phyloP scores from a whole-genome alignment of 2,329 filamentous ascomycete species.

The Hypoxylon sp. region DNA sequence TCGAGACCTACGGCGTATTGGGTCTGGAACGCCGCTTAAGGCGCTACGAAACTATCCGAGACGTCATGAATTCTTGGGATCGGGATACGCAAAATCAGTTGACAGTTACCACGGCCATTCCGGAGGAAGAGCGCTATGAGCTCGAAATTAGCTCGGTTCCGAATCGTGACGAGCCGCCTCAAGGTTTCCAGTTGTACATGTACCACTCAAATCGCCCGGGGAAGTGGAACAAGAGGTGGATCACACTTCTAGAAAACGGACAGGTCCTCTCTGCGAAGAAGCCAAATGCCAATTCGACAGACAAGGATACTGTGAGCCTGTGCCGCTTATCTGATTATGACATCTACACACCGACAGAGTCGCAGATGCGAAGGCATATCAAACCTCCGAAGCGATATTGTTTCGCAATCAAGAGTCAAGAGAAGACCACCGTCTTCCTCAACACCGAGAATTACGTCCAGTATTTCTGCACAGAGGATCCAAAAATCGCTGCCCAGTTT shows the following conservation, averaged over 20 bases:
- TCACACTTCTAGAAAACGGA: conserved; percentile 81
- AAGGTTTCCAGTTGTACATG: conserved; percentile 77
- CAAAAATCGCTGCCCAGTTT: conserved; percentile 75
- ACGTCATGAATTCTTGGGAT: conserved; percentile 95
- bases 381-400: conserved; percentile 88
- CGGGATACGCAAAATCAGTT: conserved; percentile 82
- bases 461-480: conserved; percentile 88
- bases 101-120: conserved; percentile 73
- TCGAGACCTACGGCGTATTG: conserved; percentile 82
- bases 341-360: conserved; percentile 82
- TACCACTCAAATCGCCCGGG: conserved; percentile 85
- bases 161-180: conserved; percentile 69
- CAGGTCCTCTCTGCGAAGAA: conserved; percentile 82
- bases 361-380: conserved; percentile 77
- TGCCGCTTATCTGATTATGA: conserved; percentile 95
- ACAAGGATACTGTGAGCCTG: conserved; percentile 78
- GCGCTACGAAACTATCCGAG: conserved; percentile 86
- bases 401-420: conserved; percentile 92
- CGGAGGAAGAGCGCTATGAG: conserved; percentile 68
- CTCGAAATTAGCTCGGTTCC: conserved; percentile 77
- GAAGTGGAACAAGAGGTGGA: conserved; percentile 89
- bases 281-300: conserved; percentile 66
- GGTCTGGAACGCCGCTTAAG: conserved; percentile 87
- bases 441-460: conserved; percentile 90
- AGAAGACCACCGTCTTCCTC: conserved; percentile 87